Conservation (phyloP, 2,329 filamentous ascomycete species). For the Immersiporthe knoxdaviesiana region DNA sequence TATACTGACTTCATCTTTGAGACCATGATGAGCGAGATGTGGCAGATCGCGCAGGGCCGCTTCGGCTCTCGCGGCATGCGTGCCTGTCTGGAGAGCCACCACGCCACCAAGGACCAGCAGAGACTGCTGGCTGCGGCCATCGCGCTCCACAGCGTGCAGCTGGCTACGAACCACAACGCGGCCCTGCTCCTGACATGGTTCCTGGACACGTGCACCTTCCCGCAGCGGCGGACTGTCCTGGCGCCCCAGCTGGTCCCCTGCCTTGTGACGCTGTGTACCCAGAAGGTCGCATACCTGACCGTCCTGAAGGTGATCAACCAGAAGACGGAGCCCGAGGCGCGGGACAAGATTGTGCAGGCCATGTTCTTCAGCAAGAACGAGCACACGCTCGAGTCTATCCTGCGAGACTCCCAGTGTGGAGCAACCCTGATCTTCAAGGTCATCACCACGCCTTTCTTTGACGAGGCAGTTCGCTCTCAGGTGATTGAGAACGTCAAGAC, state of each 20-base stretch:
- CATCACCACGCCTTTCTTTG: slow-evolving; percentile 94
- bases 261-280: slow-evolving; percentile 92
- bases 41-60: slow-evolving; percentile 89
- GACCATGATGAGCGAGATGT: slow-evolving; percentile 91
- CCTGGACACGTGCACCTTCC: slow-evolving; percentile 96
- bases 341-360: slow-evolving; percentile 86
- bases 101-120: slow-evolving; percentile 93
- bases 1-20: slow-evolving; percentile 98
- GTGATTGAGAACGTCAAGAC: slow-evolving; percentile 91
- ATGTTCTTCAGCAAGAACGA: slow-evolving; percentile 92
- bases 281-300: slow-evolving; percentile 97
- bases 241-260: slow-evolving; percentile 91
- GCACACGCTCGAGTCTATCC: slow-evolving; percentile 83
- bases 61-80: slow-evolving; percentile 96
- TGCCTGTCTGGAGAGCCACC: slow-evolving; percentile 94
- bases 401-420: slow-evolving; percentile 88
- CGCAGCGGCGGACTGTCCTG: slow-evolving; percentile 84
- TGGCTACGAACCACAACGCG: slow-evolving; percentile 95
- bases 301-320: slow-evolving; percentile 99
- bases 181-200: slow-evolving; percentile 96
- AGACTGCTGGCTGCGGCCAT: slow-evolving; percentile 92
- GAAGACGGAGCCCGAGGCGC: slow-evolving; percentile 88
- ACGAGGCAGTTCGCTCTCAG: slow-evolving; percentile 84
- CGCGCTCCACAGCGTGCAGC: slow-evolving; percentile 92
- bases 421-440: slow-evolving; percentile 99